Evolutionary conservation across 768 basidiomycete genomes (phyloP).

Genomic region (Boletus speciosus): DNA sequence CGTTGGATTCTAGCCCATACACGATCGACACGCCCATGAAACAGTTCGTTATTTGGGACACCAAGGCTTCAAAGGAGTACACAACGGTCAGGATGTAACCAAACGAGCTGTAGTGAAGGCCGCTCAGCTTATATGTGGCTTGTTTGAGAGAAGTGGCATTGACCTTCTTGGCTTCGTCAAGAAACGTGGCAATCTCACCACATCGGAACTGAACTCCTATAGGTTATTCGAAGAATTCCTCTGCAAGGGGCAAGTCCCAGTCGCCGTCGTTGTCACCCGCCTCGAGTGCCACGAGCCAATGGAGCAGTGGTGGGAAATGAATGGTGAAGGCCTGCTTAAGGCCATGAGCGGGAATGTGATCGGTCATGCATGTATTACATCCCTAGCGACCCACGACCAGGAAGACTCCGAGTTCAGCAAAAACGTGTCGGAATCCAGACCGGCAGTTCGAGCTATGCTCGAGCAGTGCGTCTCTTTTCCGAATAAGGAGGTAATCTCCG

Average conservation of each 20-base stretch:
- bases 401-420: neutral
- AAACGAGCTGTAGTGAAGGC: conserved; percentile 6
- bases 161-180: conserved; percentile 35
- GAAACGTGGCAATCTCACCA: conserved; percentile 24
- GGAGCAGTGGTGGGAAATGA: conserved; percentile 24
- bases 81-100: neutral
- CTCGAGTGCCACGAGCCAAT: conserved; percentile 28
- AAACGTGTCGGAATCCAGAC: neutral
- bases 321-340: neutral
- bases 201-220: conserved; percentile 26
- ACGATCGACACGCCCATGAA: neutral
- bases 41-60: conserved; percentile 5
- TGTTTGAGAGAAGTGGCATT: conserved; percentile 17
- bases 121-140: conserved; percentile 20
- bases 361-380: conserved; percentile 22
- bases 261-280: conserved; percentile 33
- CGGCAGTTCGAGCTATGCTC: conserved; percentile 1
- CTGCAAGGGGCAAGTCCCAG: conserved; percentile 31
- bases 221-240: conserved; percentile 30
- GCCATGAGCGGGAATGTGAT: neutral
- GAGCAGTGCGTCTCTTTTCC: neutral
- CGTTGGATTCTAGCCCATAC: neutral
- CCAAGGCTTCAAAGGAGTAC: neutral
- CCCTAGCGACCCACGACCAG: neutral
- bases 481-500: neutral